Base-by-base conservation (phyloP, 306 rosid species). In the Oxytropis ochrocephala region DNA sequence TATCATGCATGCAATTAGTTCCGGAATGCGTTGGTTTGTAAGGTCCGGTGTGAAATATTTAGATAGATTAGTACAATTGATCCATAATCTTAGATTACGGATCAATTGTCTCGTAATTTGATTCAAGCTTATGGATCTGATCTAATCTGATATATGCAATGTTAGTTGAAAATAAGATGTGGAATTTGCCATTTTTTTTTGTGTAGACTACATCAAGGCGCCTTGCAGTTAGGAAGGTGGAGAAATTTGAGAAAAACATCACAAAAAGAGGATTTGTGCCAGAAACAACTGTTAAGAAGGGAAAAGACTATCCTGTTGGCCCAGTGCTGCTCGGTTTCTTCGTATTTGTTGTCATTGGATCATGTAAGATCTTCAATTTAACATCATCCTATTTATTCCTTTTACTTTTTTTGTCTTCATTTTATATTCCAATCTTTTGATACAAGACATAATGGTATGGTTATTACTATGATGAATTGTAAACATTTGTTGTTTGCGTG, bases 171-270 rank as follows among this genome's bases (percentile, higher is more conserved):
- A 41, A 19, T 62, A 11, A 62, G 67, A 39, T 71, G 69, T 44
- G 62, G 11, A 56, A 47, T 11, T 46, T 49, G 4, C 3, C 17
- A 24, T 11, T n/a, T 68, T 11, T 43, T 11, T 67, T 64, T 73
- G 63, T 74, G 69, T 67, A 94, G 99, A 95, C 99, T 2, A 91
- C 95, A n/a, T 95, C 99, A 50, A 91, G 85, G 87, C 89, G 97
- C 73, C 79, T 95, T 67, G 95, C 97, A 0, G 97, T 77, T 57
- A 85, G 99, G 87, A 95, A 95, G 88, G 87, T 91, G 74, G 92
- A 70, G 83, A 87, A 62, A 88, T 95, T 95, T 35, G 96, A 95
- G 84, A 95, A 83, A 79, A 95, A 95, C 82, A 91, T 95, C 59
- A 83, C 78, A 0, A 95, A 84, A 78, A 89, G 99, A 89, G 99